These are phyloP conservation scores for Metarhizium humberi DNA, from an alignment of 2,329 filamentous ascomycete genomes.

Conservation along the genomic window DNA sequence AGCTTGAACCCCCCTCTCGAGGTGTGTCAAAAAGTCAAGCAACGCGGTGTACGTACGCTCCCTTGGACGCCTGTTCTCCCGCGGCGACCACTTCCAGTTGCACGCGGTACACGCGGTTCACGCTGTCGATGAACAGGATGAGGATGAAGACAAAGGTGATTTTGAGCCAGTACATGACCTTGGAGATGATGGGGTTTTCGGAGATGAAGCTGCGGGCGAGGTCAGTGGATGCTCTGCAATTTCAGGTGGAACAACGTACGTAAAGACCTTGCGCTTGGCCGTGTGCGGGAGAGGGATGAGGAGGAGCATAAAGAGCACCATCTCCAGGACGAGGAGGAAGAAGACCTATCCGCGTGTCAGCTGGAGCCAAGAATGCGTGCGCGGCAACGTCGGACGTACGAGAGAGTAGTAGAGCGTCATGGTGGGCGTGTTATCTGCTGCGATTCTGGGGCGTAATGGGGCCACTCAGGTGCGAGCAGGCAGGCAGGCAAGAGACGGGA, in stretches of 20 bases:
- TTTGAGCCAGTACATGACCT: conserved; percentile 95
- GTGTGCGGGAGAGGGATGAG: conserved; percentile 84
- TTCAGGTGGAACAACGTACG: conserved; percentile 34
- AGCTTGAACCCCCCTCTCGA: background rate
- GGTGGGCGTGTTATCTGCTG: conserved; percentile 19
- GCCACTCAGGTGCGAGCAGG: background rate
- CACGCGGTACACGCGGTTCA: conserved; percentile 91
- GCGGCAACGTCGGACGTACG: conserved; percentile 23
- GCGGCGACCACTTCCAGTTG: conserved; percentile 77
- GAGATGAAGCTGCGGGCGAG: conserved; percentile 68
- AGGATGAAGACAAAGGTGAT: conserved; percentile 99
- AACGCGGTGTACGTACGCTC: conserved; percentile 29
- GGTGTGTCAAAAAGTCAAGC: conserved; percentile 9
- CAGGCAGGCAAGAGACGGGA: no score
- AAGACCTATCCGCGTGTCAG: conserved; percentile 55
- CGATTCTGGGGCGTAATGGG: background rate
- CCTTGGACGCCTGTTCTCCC: conserved; percentile 42
- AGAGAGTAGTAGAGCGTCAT: conserved; percentile 53
- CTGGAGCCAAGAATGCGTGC: background rate
- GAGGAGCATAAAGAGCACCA: conserved; percentile 69
- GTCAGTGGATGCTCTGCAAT: background rate
- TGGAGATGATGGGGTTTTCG: conserved; percentile 73
- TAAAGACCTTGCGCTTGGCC: conserved; percentile 76
- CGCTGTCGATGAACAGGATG: conserved; percentile 95
- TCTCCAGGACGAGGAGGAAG: conserved; percentile 72